Evolutionary conservation across 2,329 filamentous ascomycete genomes (phyloP), one percentile per base, ranked within the genome.

Genomic region (Nectriaceae sp.): DNA sequence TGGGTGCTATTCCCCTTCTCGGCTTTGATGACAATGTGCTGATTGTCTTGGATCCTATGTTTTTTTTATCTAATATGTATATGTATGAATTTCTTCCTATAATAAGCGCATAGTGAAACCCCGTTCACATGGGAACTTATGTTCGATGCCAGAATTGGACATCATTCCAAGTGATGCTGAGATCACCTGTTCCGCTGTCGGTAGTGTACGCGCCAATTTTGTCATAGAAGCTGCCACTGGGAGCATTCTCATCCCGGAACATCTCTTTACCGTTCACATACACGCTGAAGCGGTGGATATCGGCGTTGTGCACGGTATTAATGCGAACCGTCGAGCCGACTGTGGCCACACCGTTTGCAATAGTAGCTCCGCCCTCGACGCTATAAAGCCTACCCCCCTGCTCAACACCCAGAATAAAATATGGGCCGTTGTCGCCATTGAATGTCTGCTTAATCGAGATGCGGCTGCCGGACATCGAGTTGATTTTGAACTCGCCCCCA

Each of bases 171-270:
- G 56, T 55, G 29, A 61, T 53, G 19, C 42, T 53, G 11, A 60
- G 19, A 11, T 31, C 46, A 8, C 60, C 60, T 5, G 42, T 52
- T 11, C 60, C 57, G 13, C 40, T 53, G 38, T 59, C 52, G 13
- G 60, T 62, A 5, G 54, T 52, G 38, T 60, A 62, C n/a, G 60
- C 58, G 24, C 60, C 60, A 33, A 56, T 42, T 44, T 61, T 61
- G 47, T 62, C 60, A 26, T 61, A 61, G 22, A 61, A 62, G 46
- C 48, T 53, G n/a, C 57, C 60, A 15, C 44, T 41, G 1, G 60
- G 60, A 11, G 57, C 56, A 16, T 46, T 50, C 16, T 54, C 40
- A 33, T 59, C 55, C 2, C 46, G 47, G 33, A 38, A 61, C 26
- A 46, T 40, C 40, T 57, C 44, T 18, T 53, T 41, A 48, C 60